A percentile compares a stretch with the other conserved stretches of the same genome.
These are phyloP conservation scores for Anastatica hierochuntica DNA, from an alignment of 345 rosid species.

Conservation along the genomic window DNA sequence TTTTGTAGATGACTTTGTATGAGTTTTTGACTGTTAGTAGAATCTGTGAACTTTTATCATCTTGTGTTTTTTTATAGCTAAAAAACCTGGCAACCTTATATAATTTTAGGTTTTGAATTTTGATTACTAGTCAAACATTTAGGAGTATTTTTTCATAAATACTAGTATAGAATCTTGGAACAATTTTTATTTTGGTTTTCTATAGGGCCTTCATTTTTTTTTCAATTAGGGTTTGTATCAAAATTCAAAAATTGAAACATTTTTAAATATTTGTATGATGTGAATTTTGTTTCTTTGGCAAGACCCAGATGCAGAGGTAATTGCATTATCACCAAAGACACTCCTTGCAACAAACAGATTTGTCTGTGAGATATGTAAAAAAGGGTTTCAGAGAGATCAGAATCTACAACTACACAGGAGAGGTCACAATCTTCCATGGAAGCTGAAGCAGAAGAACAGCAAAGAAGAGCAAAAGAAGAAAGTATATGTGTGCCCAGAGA, in stretches of 20 bases:
- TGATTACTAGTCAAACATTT: neutral
- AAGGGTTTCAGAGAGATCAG: conserved; percentile 93
- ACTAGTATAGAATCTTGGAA: too few relatives aligned
- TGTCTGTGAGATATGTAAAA: conserved; percentile 90
- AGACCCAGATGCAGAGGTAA: conserved; percentile 94
- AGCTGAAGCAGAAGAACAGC: conserved; percentile 63
- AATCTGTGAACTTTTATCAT: neutral
- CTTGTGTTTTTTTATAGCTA: neutral
- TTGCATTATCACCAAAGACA: conserved; percentile 78
- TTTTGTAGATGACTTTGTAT: neutral
- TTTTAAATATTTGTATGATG: neutral
- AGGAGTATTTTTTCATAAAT: neutral
- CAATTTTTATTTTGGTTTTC: too few relatives aligned
- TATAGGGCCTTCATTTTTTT: too few relatives aligned
- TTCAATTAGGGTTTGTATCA: neutral
- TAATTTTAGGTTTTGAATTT: too few relatives aligned
- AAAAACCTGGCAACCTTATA: too few relatives aligned
- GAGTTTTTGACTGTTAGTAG: neutral
- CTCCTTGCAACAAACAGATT: conserved; percentile 81
- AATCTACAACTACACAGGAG: conserved; percentile 89
- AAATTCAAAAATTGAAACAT: too few relatives aligned
- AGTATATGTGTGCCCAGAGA: conserved; percentile 30
- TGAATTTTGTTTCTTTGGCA: conserved; percentile 10
- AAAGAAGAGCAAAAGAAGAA: conserved; percentile 36
- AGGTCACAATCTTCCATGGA: conserved; percentile 97